phyloP scores from a whole-genome alignment of 441 rosid species.

The Eruca vesicaria region DNA sequence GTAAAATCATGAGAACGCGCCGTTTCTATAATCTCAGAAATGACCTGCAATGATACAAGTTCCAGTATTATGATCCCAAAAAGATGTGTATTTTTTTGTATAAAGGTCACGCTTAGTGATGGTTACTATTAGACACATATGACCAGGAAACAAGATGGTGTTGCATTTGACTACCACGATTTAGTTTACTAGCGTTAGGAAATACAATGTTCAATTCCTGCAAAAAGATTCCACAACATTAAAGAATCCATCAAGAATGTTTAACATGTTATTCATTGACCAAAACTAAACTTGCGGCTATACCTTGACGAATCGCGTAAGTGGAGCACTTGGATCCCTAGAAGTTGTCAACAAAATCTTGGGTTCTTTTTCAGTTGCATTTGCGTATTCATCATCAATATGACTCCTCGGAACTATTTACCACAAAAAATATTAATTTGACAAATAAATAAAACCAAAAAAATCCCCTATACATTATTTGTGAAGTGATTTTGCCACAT shows the following conservation, averaged over 20 bases:
- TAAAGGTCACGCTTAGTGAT: not conserved
- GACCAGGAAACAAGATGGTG: not conserved
- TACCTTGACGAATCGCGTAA: slow-evolving; percentile 78
- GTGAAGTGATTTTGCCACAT: too few species aligned
- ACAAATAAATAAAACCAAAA: slow-evolving; percentile 7
- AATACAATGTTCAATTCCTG: slow-evolving; percentile 86
- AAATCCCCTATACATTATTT: too few species aligned
- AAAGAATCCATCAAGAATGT: not conserved
- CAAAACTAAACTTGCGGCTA: not conserved
- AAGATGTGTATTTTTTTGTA: too few species aligned
- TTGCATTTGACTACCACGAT: slow-evolving; percentile 69
- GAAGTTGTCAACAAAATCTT: slow-evolving; percentile 86
- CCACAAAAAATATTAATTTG: slow-evolving; percentile 22
- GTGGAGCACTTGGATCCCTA: slow-evolving; percentile 86
- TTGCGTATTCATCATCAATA: slow-evolving; percentile 94
- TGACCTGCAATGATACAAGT: too few species aligned
- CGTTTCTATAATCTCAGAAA: too few species aligned
- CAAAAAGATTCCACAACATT: slow-evolving; percentile 4
- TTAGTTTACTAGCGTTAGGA: slow-evolving; percentile 78
- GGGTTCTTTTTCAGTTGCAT: slow-evolving; percentile 66
- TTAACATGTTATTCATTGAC: not conserved
- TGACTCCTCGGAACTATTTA: slow-evolving; percentile 62
- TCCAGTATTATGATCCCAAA: too few species aligned
- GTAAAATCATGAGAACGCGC: not conserved
- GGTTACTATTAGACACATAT: not conserved